phyloP scores from a whole-genome alignment of 306 rosid genomes.

The Rosa persica region DNA sequence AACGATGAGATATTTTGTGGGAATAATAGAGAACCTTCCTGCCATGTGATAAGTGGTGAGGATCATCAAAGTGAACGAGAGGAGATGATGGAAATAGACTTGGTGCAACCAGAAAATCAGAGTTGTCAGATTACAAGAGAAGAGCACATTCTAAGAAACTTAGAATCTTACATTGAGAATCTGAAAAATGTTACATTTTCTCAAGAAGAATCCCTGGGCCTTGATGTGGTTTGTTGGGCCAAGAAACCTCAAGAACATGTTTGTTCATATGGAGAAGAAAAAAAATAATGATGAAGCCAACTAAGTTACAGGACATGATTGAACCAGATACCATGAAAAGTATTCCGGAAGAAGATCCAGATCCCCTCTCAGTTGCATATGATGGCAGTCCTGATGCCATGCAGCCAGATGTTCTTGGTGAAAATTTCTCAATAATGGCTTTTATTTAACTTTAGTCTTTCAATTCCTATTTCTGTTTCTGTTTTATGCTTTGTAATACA shows the following conservation, averaged over 20 bases:
- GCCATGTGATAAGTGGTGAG: slow-evolving; percentile 21
- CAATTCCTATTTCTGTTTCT: background rate
- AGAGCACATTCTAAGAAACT: slow-evolving; percentile 23
- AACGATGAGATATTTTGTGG: slow-evolving; percentile 28
- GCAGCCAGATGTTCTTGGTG: slow-evolving; percentile 44
- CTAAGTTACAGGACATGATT: slow-evolving; percentile 27
- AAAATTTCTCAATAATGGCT: slow-evolving; percentile 1
- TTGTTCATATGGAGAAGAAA: slow-evolving; percentile 33
- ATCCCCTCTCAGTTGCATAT: slow-evolving; percentile 21
- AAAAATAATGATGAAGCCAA: slow-evolving; percentile 24
- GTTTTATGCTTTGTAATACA: background rate
- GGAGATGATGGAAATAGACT: slow-evolving; percentile 25
- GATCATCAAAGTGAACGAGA: slow-evolving; percentile 34
- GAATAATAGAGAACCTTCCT: slow-evolving; percentile 31
- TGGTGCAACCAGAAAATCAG: slow-evolving; percentile 29
- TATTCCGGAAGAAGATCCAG: slow-evolving; percentile 13
- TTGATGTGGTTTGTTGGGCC: slow-evolving; percentile 22
- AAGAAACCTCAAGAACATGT: slow-evolving; percentile 28
- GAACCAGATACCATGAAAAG: slow-evolving; percentile 36
- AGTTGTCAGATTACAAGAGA: slow-evolving; percentile 24
- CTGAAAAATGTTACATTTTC: slow-evolving; percentile 31
- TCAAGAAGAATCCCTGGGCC: slow-evolving; percentile 32
- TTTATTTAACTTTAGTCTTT: background rate
- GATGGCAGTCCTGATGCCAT: slow-evolving; percentile 43
- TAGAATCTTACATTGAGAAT: slow-evolving; percentile 42